phyloP scores from a whole-genome alignment of 331 rosid species.

The Prunus yedoensis region DNA sequence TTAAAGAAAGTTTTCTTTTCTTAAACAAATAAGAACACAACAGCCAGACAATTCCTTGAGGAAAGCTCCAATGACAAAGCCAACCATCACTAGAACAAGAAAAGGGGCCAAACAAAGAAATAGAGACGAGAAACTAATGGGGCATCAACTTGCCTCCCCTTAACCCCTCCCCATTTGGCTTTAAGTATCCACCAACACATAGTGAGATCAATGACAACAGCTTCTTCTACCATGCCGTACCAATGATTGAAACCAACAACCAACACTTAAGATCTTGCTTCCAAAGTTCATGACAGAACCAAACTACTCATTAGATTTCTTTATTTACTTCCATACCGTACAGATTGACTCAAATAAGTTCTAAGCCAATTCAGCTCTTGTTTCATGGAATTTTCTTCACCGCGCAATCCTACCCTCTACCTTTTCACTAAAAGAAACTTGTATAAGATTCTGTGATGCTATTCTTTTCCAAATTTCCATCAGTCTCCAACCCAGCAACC shows the following conservation, averaged over 20 bases:
- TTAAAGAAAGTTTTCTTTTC: too few species aligned
- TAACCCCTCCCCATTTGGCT: neutral
- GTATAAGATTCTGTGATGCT: neutral
- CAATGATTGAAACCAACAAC: neutral
- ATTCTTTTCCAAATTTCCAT: neutral
- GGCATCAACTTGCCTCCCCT: neutral
- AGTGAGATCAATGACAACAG: neutral
- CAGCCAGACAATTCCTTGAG: neutral
- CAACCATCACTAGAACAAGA: neutral
- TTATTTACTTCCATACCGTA: neutral
- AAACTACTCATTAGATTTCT: neutral
- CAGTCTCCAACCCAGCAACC: neutral
- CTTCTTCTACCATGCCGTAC: neutral
- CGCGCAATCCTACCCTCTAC: neutral
- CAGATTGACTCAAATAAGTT: neutral
- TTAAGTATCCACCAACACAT: neutral
- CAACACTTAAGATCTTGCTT: neutral
- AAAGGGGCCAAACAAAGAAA: neutral
- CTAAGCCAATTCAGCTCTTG: neutral
- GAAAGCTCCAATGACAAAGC: slow-evolving; percentile 5
- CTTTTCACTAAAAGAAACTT: too few species aligned
- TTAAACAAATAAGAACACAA: neutral
- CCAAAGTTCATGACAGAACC: neutral
- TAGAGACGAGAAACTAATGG: neutral
- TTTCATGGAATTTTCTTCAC: neutral